phyloP scores from a whole-genome alignment of 257 asterid species.

The Echites panduratus region DNA sequence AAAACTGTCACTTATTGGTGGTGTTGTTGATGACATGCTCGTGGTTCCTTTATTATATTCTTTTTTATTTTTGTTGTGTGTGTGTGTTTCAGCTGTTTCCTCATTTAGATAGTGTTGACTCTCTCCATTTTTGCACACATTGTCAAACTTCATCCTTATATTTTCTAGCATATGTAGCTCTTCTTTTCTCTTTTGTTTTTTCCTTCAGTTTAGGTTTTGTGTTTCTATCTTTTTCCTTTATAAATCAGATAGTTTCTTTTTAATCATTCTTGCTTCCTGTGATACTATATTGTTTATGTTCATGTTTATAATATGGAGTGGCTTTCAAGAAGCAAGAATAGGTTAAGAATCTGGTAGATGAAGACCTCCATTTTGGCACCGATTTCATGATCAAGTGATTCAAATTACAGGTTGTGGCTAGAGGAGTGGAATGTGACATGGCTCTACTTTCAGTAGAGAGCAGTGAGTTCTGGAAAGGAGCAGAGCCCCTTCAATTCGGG shows the following conservation, averaged over 20 bases:
- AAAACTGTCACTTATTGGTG: neutral
- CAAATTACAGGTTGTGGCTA: slow-evolving; percentile 63
- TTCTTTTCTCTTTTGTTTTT: neutral
- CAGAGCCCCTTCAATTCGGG: slow-evolving; percentile 70
- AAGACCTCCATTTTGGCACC: neutral
- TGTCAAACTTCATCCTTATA: neutral
- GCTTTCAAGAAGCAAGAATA: neutral
- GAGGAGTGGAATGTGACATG: slow-evolving; percentile 86
- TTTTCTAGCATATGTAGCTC: neutral
- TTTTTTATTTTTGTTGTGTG: neutral
- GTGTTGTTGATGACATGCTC: neutral
- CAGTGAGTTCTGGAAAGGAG: slow-evolving; percentile 78
- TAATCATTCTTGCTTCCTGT: neutral
- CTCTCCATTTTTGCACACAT: neutral
- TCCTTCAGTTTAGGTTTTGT: too few species aligned
- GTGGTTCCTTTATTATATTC: neutral
- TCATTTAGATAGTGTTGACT: neutral
- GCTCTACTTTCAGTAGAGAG: slow-evolving; percentile 84
- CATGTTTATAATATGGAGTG: neutral
- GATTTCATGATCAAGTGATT: neutral
- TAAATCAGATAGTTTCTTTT: neutral
- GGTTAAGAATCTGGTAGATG: neutral
- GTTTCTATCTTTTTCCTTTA: too few species aligned
- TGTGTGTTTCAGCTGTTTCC: neutral
- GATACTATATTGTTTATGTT: neutral